phyloP scores from a whole-genome alignment of 257 asterid genomes.

The Verbena officinalis region DNA sequence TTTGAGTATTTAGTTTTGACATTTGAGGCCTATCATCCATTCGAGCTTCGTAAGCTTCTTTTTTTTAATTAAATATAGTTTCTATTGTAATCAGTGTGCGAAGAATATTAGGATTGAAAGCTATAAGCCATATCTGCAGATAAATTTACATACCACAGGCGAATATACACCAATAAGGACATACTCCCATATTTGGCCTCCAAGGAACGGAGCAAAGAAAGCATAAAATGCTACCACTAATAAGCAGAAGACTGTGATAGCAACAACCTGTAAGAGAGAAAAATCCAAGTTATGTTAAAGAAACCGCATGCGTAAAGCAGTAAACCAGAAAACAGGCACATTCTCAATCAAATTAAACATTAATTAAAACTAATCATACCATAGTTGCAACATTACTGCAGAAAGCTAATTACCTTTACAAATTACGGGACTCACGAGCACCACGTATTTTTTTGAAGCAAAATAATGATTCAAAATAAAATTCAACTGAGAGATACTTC shows the following conservation, averaged over 20 bases:
- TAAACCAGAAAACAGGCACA: neutral
- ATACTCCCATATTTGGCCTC: constrained; percentile 88
- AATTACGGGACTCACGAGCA: constrained; percentile 3
- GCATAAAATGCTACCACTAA: constrained; percentile 93
- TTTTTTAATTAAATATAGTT: neutral
- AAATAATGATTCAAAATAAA: neutral
- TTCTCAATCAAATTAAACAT: constrained; percentile 23
- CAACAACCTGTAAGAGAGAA: constrained; percentile 68
- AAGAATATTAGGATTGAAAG: constrained; percentile 17
- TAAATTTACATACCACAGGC: constrained; percentile 76
- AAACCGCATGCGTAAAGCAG: constrained; percentile 15
- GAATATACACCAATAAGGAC: constrained; percentile 73
- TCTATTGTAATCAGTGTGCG: neutral
- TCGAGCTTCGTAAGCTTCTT: neutral
- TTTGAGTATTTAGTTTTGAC: neutral
- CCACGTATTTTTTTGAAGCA: neutral
- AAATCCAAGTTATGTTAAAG: constrained; percentile 17
- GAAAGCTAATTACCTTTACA: constrained; percentile 2
- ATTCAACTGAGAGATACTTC: too few relatives aligned
- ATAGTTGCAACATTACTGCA: neutral
- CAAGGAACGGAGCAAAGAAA: constrained; percentile 94
- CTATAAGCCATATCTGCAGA: constrained; percentile 21
- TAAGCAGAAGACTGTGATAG: constrained; percentile 87
- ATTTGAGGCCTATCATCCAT: neutral
- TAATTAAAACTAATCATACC: neutral